A percentile compares a stretch with the other conserved stretches of the same genome.
Conservation (phyloP, 805 yeast genomes). For the Wickerhamomyces bisporus region DNA sequence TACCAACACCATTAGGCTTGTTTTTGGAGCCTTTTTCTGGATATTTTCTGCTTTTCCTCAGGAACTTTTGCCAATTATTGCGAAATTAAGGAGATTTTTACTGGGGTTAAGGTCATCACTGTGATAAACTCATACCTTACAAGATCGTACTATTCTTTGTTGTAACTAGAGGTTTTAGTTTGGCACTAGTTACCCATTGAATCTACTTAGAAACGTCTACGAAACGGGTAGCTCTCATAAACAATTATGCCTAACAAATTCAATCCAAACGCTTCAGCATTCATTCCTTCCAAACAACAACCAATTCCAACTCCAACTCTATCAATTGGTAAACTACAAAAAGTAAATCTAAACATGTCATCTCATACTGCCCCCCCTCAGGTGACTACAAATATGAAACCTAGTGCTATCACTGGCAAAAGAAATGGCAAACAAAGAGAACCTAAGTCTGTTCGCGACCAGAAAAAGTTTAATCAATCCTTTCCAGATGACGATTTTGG, state of each 20-base stretch:
- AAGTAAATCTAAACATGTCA: conserved; percentile 11
- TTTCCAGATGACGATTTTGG: conserved; percentile 20
- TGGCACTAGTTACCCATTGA: neutral
- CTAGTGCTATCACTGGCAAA: neutral
- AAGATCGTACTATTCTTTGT: too few relatives aligned
- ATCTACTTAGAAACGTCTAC: conserved; percentile 1
- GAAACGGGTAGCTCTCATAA: too few relatives aligned
- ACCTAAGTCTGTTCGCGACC: conserved; percentile 1
- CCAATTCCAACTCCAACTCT: neutral
- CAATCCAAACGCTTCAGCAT: conserved; percentile 16
- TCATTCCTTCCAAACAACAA: conserved; percentile 13
- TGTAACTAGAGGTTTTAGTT: neutral
- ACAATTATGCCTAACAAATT: conserved; percentile 15
- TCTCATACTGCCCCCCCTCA: conserved; percentile 18
- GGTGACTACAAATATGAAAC: conserved; percentile 2
- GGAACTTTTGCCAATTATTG: too few relatives aligned
- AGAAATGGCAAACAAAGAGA: conserved; percentile 8
- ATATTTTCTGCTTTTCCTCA: too few relatives aligned
- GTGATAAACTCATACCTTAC: too few relatives aligned
- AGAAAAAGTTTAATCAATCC: neutral
- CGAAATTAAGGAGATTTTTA: too few relatives aligned
- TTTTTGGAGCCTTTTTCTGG: too few relatives aligned
- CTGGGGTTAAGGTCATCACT: too few relatives aligned
- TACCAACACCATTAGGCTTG: too few relatives aligned
- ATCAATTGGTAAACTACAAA: conserved; percentile 1